Percentiles rank a stretch among this genome's conserved stretches.
These are phyloP conservation scores for Penicillium egyptiacum DNA, from an alignment of 495 filamentous ascomycete genomes.

Conservation along the genomic window DNA sequence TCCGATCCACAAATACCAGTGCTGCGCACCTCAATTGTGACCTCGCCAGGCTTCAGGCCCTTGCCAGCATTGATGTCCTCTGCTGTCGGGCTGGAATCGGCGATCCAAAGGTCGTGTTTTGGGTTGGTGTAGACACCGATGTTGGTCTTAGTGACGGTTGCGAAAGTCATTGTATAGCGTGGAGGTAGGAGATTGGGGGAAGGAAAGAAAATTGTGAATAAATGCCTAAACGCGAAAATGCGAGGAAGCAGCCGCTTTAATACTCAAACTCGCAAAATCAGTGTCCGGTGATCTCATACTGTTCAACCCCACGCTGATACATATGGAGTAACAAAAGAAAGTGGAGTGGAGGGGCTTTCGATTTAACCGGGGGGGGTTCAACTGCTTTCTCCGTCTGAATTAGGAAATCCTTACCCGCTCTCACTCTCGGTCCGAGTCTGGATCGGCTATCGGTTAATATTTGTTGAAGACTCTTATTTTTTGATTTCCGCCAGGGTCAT, in stretches of 20 bases:
- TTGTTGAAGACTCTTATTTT: neutral
- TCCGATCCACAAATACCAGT: constrained; percentile 95
- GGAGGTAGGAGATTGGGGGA: neutral
- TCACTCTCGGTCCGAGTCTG: constrained; percentile 18
- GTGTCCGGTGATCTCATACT: constrained; percentile 15
- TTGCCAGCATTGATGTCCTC: constrained; percentile 72
- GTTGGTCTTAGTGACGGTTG: constrained; percentile 66
- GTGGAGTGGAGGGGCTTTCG: constrained; percentile 26
- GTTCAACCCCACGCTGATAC: constrained; percentile 10
- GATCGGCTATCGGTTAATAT: constrained; percentile 32
- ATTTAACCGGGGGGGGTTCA: constrained; percentile 32
- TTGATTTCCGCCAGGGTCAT: neutral
- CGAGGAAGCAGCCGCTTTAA: constrained; percentile 23
- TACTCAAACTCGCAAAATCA: constrained; percentile 10
- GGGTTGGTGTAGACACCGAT: constrained; percentile 96
- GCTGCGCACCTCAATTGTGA: constrained; percentile 80
- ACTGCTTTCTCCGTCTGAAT: constrained; percentile 11
- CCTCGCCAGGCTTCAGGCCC: constrained; percentile 73
- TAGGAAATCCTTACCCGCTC: constrained; percentile 15
- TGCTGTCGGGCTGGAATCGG: constrained; percentile 68
- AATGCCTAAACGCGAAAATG: constrained; percentile 12
- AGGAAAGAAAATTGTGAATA: constrained; percentile 9
- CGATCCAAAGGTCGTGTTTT: constrained; percentile 86
- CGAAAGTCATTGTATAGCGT: constrained; percentile 34
- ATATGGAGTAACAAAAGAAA: constrained; percentile 16